These are phyloP conservation scores for Nosema muscidifuracis DNA, from an alignment of 371 early-diverging fungal genomes.

Conservation along the genomic window DNA sequence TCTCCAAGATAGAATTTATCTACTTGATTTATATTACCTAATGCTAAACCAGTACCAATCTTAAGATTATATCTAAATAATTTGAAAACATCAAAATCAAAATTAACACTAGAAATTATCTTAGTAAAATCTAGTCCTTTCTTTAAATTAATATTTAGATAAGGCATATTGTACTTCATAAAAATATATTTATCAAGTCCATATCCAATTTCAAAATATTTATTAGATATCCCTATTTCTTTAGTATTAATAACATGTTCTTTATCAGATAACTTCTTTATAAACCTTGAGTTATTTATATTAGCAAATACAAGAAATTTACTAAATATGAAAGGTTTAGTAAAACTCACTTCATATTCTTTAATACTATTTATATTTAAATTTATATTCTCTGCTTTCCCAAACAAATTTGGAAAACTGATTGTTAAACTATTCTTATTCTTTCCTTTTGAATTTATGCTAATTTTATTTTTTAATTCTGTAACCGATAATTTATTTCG, in stretches of 20 bases:
- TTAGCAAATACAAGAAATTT: conserved; percentile 5
- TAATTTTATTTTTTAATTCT: conserved; percentile 17
- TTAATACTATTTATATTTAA: conserved; percentile 4
- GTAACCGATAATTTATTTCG: not conserved
- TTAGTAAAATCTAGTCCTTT: not conserved
- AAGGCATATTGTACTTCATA: not conserved
- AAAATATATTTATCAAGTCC: not conserved
- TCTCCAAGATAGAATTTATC: conserved; percentile 42
- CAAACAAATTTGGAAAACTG: conserved; percentile 31
- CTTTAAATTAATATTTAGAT: not conserved
- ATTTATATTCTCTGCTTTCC: conserved; percentile 28
- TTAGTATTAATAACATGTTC: not conserved
- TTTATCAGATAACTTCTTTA: conserved; percentile 3
- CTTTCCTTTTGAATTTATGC: conserved; percentile 18
- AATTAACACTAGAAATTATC: not conserved
- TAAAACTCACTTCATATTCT: conserved; percentile 7
- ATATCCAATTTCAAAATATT: not conserved
- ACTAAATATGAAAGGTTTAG: conserved; percentile 24
- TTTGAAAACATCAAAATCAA: not conserved
- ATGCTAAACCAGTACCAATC: conserved; percentile 1
- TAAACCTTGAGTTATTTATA: not conserved
- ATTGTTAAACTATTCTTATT: conserved; percentile 16
- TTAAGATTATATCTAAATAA: not conserved
- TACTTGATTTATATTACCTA: conserved; percentile 20
- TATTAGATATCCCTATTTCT: not conserved